Conservation (phyloP, 2,329 filamentous ascomycete species). For the Pseudogymnoascus sp. region DNA sequence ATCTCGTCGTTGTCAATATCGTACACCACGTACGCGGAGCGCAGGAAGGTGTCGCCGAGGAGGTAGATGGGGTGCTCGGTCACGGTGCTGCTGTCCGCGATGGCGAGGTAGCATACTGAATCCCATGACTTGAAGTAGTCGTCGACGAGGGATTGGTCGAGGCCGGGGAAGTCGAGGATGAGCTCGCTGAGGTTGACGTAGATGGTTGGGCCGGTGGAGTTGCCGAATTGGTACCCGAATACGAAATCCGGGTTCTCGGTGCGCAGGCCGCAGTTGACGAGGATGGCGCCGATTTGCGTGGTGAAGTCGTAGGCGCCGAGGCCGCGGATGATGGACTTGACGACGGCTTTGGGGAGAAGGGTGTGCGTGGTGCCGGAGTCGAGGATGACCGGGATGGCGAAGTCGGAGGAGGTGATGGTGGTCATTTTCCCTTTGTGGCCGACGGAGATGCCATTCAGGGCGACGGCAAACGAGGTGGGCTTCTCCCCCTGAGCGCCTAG, state of each 20-base stretch:
- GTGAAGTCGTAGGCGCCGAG: slow-evolving; percentile 45
- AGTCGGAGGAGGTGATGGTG: slow-evolving; percentile 26
- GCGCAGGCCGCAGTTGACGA: slow-evolving; percentile 36
- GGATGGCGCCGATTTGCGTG: slow-evolving; percentile 29
- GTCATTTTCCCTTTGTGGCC: slow-evolving; percentile 39
- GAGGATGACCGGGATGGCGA: slow-evolving; percentile 49
- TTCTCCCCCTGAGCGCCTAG: slow-evolving; percentile 38
- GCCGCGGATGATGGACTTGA: slow-evolving; percentile 45
- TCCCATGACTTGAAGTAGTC: slow-evolving; percentile 20
- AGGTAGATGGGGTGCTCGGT: slow-evolving; percentile 41
- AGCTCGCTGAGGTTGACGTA: slow-evolving; percentile 47
- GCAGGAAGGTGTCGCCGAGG: slow-evolving; percentile 51
- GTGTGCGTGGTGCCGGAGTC: slow-evolving; percentile 69
- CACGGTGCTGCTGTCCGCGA: slow-evolving; percentile 33
- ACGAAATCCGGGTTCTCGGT: slow-evolving; percentile 35
- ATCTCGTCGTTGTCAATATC: slow-evolving; percentile 44
- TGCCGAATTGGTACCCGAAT: slow-evolving; percentile 46
- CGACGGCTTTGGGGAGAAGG: slow-evolving; percentile 58
- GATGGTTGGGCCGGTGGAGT: slow-evolving; percentile 38
- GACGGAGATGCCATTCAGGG: slow-evolving; percentile 32
- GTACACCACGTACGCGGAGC: slow-evolving; percentile 52
- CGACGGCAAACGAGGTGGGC: slow-evolving; percentile 35
- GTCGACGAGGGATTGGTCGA: slow-evolving; percentile 23
- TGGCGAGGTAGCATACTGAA: slow-evolving; percentile 42
- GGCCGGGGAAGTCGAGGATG: slow-evolving; percentile 20